Base-by-base conservation (phyloP, 2,329 filamentous ascomycete genomes). In the Aureobasidium sp. region DNA sequence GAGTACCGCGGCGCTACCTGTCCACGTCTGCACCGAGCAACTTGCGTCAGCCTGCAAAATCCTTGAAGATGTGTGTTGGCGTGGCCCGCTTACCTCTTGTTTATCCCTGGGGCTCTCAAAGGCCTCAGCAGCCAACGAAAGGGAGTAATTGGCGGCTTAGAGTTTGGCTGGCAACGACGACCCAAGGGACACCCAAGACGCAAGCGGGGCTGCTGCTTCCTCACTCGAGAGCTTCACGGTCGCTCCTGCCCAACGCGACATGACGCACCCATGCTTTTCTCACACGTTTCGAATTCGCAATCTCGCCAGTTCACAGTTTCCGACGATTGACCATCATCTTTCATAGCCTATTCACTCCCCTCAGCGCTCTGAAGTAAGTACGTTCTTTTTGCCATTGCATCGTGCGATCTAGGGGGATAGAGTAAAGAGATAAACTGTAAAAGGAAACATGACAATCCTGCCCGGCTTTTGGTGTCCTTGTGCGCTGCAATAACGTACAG, bases 321-420 rank as follows among this genome's bases (percentile, higher is more conserved):
- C 29, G 29, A 29, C 29, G 7, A 5, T 29, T 29, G 29, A 29
- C 29, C 29, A 29, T 29, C 29, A 29, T 29, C 29, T 6, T 29
- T 29, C 29, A 29, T 6, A 6, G 7, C 22, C 22, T 25, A 25
- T 25, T 25, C 22, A 25, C 7, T 11, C 11, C 17, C 6, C 31
- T 37, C 48, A 1, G 17, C 17, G n/a, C n/a, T 39, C 7, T 25
- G 5, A 36, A 57, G 20, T 45, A 25, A 41, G 29, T 57, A 58
- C 42, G n/a, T 58, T 58, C 55, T 58, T 58, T 58, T 58, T 58
- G 55, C 55, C 55, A 58, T 58, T 58, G 55, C 55, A 58, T 58
- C 55, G 55, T 58, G 42, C 55, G 20, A 48, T 58, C 55, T 58
- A 58, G 42, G 42, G 42, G 42, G 55, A 25, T 45, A 45, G 29